phyloP scores from a whole-genome alignment of 306 rosid species.

The Ormosia semicastrata region DNA sequence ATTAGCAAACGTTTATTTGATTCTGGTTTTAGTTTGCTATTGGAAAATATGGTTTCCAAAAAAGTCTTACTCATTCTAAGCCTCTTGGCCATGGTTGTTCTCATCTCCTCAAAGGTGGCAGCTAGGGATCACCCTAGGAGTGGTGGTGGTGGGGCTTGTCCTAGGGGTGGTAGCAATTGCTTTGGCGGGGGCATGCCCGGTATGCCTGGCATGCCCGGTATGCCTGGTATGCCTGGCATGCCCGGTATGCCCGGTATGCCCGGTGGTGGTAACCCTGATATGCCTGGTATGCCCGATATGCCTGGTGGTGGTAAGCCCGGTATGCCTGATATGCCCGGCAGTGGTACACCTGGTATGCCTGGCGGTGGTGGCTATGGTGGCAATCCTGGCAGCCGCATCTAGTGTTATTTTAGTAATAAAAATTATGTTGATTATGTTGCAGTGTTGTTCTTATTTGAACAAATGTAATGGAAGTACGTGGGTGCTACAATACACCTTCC shows the following conservation, averaged over 20 bases:
- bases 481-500: no score
- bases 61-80: background rate
- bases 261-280: no score
- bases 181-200: background rate
- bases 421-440: no score
- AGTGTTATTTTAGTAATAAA: no score
- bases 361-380: no score
- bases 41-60: slow-evolving; percentile 37
- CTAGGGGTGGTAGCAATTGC: background rate
- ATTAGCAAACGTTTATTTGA: background rate
- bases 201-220: background rate
- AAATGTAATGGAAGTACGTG: no score
- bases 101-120: background rate
- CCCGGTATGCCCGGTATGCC: background rate
- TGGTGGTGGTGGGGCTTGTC: no score
- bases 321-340: no score
- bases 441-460: no score
- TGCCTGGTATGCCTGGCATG: background rate
- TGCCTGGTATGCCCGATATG: background rate
- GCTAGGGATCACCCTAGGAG: background rate
- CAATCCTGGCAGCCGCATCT: no score
- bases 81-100: slow-evolving; percentile 33
- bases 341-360: no score
- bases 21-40: background rate
- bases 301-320: background rate